phyloP scores from a whole-genome alignment of 1,284 basidiomycete species.

The Rhodotorula sp. region DNA sequence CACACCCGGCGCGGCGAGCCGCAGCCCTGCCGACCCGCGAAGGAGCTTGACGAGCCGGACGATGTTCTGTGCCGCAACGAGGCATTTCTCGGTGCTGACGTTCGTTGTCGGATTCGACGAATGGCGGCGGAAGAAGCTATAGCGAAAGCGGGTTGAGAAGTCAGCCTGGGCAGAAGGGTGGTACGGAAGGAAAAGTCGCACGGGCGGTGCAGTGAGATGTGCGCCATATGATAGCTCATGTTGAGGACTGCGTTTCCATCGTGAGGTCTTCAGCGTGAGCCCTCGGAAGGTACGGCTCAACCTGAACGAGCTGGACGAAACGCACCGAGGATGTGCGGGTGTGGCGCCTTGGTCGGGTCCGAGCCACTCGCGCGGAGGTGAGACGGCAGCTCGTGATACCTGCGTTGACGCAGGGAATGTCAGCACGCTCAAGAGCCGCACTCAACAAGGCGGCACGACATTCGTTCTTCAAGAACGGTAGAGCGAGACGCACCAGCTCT shows the following conservation, averaged over 20 bases:
- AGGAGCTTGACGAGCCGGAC: slow-evolving; percentile 39
- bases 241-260: slow-evolving; percentile 2
- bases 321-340: slow-evolving; percentile 31
- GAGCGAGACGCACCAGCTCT: slow-evolving; percentile 28
- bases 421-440: background rate
- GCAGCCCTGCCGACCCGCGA: slow-evolving; percentile 20
- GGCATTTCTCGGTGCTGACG: slow-evolving; percentile 37
- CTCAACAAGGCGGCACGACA: too few relatives aligned
- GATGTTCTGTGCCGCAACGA: slow-evolving; percentile 28
- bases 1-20: slow-evolving; percentile 18
- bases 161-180: background rate
- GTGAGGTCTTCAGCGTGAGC: background rate
- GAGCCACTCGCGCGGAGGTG: slow-evolving; percentile 26
- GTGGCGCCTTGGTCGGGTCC: slow-evolving; percentile 33
- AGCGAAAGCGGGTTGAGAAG: background rate
- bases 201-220: slow-evolving; percentile 28
- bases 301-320: background rate
- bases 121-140: slow-evolving; percentile 35
- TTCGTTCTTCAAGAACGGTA: background rate
- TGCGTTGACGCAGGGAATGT: background rate
- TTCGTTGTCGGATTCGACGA: slow-evolving; percentile 22
- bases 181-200: background rate
- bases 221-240: slow-evolving; percentile 15
- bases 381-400: slow-evolving; percentile 36
- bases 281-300: too few relatives aligned